Base-by-base conservation (phyloP, 2,329 filamentous ascomycete species). In the Phoma sp. region DNA sequence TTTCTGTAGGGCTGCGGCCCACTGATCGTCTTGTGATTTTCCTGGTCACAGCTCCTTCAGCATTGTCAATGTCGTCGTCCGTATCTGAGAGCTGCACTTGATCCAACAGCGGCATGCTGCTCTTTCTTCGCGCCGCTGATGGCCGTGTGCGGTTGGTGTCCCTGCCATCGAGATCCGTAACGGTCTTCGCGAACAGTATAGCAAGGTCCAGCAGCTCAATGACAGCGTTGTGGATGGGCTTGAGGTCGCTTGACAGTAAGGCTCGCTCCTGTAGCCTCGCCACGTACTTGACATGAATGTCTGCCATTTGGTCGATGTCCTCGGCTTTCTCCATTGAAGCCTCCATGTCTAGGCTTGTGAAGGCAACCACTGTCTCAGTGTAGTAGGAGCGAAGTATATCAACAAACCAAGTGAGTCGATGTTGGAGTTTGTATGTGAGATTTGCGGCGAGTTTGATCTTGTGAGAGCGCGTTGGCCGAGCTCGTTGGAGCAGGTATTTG, bases 271-370 rank as follows among this genome's bases (percentile, higher is more conserved):
- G 78, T 10, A 95, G 76, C 2, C 81, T 81, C 37, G 80, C 81
- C 37, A 89, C 77, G 65, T 89, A 93, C 0, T 74, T 70, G 4
- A 83, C 76, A 69, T 96, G 92, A 1, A 87, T 81, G 1, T 76
- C 75, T 21, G 92, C 87, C 90, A 97, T 96, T 21, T 83, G 83
- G 68, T 97, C 92, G 9, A 97, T 85, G 61, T 93, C 91, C 21
- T 83, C 80, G 0, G 91, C 86, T 5, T 78, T 76, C 12, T 76
- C 74, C 45, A 97, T 81, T 0, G 81, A 78, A 2, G 74, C 70
- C 5, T 77, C 77, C 77, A 97, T 83, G 25, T 80, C 77, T 2
- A 74, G 67, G 2, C 82, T 84, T 18, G 86, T 81, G 0, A 86
- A 84, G 0, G 82, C 83, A 1, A 96, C 80, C 1, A 93, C 89